phyloP scores from a whole-genome alignment of 108 stramenopile genomes.

The Discostella stelligeroides region DNA sequence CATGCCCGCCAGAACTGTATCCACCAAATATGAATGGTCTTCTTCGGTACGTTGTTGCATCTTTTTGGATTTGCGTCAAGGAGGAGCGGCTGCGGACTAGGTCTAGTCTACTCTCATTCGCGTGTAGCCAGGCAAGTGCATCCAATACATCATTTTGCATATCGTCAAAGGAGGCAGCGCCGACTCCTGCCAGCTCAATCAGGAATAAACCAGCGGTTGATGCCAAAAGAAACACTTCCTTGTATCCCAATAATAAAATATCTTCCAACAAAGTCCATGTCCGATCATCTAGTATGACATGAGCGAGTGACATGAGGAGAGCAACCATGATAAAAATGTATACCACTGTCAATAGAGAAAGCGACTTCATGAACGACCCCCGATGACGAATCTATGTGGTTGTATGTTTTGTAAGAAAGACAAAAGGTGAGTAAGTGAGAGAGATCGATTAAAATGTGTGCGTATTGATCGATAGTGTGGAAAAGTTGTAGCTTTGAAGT shows the following conservation, averaged over 20 bases:
- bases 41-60: neutral
- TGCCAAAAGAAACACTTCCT: constrained; percentile 11
- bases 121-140: constrained; percentile 55
- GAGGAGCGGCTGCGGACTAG: neutral
- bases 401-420: no score
- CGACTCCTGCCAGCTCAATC: constrained; percentile 30
- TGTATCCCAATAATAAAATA: constrained; percentile 6
- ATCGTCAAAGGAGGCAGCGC: constrained; percentile 55
- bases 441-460: no score
- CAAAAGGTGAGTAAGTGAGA: no score
- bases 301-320: neutral
- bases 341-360: constrained; percentile 20
- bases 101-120: constrained; percentile 21
- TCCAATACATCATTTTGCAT: constrained; percentile 67
- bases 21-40: constrained; percentile 60
- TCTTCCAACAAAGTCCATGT: neutral
- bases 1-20: constrained; percentile 70
- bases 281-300: neutral
- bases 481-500: neutral
- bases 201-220: constrained; percentile 13
- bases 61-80: neutral
- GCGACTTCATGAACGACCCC: constrained; percentile 53
- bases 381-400: constrained; percentile 61
- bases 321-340: constrained; percentile 15
- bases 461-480: no score